Conservation (phyloP, 805 yeast genomes). For the Clavispora phyllophila region DNA sequence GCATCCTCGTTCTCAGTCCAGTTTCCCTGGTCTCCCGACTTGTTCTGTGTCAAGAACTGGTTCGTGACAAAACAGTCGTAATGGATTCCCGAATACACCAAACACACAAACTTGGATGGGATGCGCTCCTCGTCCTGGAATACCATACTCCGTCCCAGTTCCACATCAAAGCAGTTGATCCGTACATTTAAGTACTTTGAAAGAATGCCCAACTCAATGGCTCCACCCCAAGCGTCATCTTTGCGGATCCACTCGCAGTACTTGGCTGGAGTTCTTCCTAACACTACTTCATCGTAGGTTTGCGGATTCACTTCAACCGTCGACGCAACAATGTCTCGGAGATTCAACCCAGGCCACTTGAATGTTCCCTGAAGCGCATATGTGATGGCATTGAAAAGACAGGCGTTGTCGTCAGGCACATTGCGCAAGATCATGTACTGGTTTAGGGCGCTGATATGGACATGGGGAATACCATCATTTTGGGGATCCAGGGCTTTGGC, state of each 20-base stretch:
- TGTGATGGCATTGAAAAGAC: constrained; percentile 63
- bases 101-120: constrained; percentile 41
- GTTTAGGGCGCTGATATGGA: constrained; percentile 15
- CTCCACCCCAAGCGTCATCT: constrained; percentile 77
- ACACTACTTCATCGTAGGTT: constrained; percentile 48
- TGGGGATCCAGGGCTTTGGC: constrained; percentile 4
- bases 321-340: constrained; percentile 49
- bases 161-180: constrained; percentile 61
- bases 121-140: constrained; percentile 38
- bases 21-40: constrained; percentile 32
- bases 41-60: constrained; percentile 15
- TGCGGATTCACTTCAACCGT: constrained; percentile 37
- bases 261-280: constrained; percentile 46
- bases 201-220: constrained; percentile 65
- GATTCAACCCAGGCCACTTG: constrained; percentile 7
- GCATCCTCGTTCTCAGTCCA: constrained; percentile 34
- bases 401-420: constrained; percentile 75
- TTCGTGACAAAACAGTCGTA: constrained; percentile 52
- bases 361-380: constrained; percentile 37
- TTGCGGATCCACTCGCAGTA: constrained; percentile 59
- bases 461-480: constrained; percentile 22
- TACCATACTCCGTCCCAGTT: constrained; percentile 50
- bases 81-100: constrained; percentile 68
- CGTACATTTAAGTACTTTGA: constrained; percentile 47
- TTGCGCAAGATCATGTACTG: constrained; percentile 45